Evolutionary conservation across 345 rosid species (phyloP), one percentile per base, ranked within the genome.

Genomic region (Kandelia obovata): DNA sequence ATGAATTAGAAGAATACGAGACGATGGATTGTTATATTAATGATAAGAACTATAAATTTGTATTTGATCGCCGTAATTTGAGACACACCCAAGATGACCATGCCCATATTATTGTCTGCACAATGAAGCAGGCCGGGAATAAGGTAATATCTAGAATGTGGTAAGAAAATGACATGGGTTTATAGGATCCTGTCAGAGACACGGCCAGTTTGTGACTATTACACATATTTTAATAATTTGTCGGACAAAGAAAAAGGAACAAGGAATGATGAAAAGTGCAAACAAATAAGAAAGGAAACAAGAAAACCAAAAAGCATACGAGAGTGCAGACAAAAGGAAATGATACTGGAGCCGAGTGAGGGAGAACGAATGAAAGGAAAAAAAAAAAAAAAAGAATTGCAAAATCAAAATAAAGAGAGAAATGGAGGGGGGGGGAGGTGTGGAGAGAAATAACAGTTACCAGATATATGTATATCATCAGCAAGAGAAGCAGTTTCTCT

Each of bases 121-220:
- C 0, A 6, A 32, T 1, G 35, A 6, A 32, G 35, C 32, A 4
- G 32, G 5, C 4, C 32, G 4, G 0, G 13, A 34, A 37, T 1
- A 39, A 2, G 47, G 9, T 1, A 11, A 11, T 2, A 15, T 11
- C 16, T 43, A 43, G 62, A 67, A 32, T 30, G 62, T 55, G 75
- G 79, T 73, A 79, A 76, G 82, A 80, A 81, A 78, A 75, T 71
- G 80, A 66, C 61, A 75, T 62, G 71, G 62, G 87, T 86, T 85
- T 86, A 85, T 88, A 72, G 90, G 93, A 90, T 88, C 93, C 89
- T 82, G 92, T 61, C 88, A 83, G 77, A 66, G 70, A 68, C 79
- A 71, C 17, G 15, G 1, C 49, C 17, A 15, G 16, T 43, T 47
- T 31, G 73, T 5, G 37, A 60, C 80, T 64, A 69, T 77, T 65